Base-by-base conservation (phyloP, 108 stramenopile genomes). In the Cyclotella baltica region DNA sequence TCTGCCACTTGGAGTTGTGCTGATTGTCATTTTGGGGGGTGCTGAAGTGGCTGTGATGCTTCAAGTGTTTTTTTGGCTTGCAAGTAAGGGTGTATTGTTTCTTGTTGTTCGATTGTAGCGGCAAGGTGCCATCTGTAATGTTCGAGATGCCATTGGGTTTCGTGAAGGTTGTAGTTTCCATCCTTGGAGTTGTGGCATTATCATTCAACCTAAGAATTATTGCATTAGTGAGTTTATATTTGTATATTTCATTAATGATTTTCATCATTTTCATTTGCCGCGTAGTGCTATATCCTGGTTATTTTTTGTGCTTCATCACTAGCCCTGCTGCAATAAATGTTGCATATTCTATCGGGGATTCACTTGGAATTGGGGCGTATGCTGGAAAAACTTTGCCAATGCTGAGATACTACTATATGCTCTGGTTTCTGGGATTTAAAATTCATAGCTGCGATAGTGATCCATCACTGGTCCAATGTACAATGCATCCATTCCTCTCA, bases 341-440 rank as follows among this genome's bases (percentile, higher is more conserved):
- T 29, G 66, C 66, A 25, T 13, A 11, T 6, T 64, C 47, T 25
- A 50, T 8, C 25, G 43, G 23, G 16, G 47, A 36, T 67, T 47
- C 47, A 3, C n/a, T 6, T 10, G 62, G 72, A 16, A 62, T 23
- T 33, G 38, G 27, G 72, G 58, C 59, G n/a, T 72, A 43, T 28
- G 23, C 16, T 46, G 71, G 71, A 29, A 56, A 72, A 72, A 47
- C 18, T 58, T 13, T 0, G 36, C 34, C 8, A 43, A 53, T 22
- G 33, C 79, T 2, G 66, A 67, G 4, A 68, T 81, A 20, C n/a
- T n/a, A n/a, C 74, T 43, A 18, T 66, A 75, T 16, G 46, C 69
- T 36, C 46, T 19, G 8, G 74, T 81, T 40, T 58, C 47, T 22
- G 68, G 68, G 15, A 75, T 43, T 25, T 55, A 81, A 19, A 56